Evolutionary conservation across 1,139 yeast genomes (phyloP).

Genomic region (Yamadazyma jaroonii): DNA sequence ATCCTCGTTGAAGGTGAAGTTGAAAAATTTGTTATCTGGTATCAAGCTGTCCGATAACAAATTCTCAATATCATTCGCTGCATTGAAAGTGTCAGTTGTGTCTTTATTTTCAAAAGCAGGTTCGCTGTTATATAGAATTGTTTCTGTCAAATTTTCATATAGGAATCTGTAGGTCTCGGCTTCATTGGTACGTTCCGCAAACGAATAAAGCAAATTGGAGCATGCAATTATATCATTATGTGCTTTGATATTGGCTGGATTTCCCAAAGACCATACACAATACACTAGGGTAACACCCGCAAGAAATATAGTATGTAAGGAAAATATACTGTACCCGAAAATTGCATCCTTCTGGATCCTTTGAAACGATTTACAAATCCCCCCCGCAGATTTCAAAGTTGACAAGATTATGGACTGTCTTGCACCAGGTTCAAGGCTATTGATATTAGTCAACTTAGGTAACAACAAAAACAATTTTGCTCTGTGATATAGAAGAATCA

Average conservation of each 20-base stretch:
- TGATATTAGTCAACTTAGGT: slow-evolving; percentile 8
- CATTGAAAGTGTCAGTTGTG: not conserved
- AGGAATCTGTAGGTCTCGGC: slow-evolving; percentile 20
- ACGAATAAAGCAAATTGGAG: slow-evolving; percentile 19
- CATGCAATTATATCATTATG: slow-evolving; percentile 22
- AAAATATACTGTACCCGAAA: slow-evolving; percentile 20
- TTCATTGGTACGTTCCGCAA: slow-evolving; percentile 20
- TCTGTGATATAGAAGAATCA: slow-evolving; percentile 11
- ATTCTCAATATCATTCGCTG: not conserved
- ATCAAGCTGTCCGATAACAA: slow-evolving; percentile 1
- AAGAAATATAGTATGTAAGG: slow-evolving; percentile 19
- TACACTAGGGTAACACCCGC: slow-evolving; percentile 22
- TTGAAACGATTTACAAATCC: slow-evolving; percentile 19
- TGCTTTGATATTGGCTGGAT: slow-evolving; percentile 16
- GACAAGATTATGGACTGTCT: slow-evolving; percentile 9
- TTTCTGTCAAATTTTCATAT: slow-evolving; percentile 19
- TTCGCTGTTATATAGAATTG: slow-evolving; percentile 12
- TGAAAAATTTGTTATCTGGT: slow-evolving; percentile 10
- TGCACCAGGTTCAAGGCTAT: not conserved
- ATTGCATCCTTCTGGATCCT: slow-evolving; percentile 17
- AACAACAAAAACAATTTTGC: slow-evolving; percentile 13
- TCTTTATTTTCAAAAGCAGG: not conserved
- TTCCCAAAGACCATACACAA: slow-evolving; percentile 18
- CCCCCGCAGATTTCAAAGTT: slow-evolving; percentile 18
- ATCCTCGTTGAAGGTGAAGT: slow-evolving; percentile 15